phyloP scores from a whole-genome alignment of 345 rosid species.

The Theobroma cacao region DNA sequence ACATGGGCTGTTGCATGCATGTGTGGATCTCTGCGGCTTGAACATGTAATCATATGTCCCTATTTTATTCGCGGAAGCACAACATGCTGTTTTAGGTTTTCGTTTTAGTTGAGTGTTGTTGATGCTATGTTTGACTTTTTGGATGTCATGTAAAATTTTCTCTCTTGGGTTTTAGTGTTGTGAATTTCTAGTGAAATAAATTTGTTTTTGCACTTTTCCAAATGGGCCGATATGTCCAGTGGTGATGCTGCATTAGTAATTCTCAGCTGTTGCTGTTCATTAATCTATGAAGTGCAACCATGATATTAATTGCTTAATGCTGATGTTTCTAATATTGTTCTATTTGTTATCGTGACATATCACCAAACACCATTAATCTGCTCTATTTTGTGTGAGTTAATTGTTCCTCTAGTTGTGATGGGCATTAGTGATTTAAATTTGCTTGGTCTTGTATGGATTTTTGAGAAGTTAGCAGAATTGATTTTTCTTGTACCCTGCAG shows the following conservation, averaged over 20 bases:
- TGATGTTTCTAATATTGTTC: background rate
- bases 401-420: background rate
- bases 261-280: background rate
- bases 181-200: background rate
- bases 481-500: slow-evolving; percentile 39
- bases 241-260: slow-evolving; percentile 2
- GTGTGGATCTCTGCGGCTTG: slow-evolving; percentile 92
- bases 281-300: background rate
- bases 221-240: background rate
- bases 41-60: slow-evolving; percentile 48
- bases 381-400: background rate
- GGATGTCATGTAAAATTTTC: background rate
- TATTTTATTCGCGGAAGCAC: background rate
- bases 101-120: background rate
- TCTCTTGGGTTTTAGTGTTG: background rate
- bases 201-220: background rate
- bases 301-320: background rate
- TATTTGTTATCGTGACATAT: background rate
- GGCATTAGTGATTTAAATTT: background rate
- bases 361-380: background rate
- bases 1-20: slow-evolving; percentile 87
- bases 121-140: background rate
- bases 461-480: background rate
- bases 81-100: background rate
- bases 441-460: background rate